phyloP scores from a whole-genome alignment of 2,329 filamentous ascomycete species.

The Trichoderma asperellum region DNA sequence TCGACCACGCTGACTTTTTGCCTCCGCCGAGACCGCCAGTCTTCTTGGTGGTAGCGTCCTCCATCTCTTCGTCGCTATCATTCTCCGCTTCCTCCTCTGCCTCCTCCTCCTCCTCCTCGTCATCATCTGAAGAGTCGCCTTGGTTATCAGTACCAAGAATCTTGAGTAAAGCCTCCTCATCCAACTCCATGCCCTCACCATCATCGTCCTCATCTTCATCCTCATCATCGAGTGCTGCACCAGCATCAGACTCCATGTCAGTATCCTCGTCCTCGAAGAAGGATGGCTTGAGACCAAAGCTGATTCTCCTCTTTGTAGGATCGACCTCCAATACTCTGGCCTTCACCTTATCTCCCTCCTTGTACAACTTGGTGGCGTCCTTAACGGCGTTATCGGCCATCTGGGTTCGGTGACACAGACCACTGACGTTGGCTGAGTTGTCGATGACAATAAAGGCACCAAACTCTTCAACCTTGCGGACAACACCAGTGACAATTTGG shows the following conservation, averaged over 20 bases:
- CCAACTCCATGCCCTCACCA: slow-evolving; percentile 55
- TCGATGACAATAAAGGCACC: slow-evolving; percentile 93
- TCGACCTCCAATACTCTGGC: slow-evolving; percentile 84
- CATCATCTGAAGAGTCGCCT: slow-evolving; percentile 46
- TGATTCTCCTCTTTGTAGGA: slow-evolving; percentile 74
- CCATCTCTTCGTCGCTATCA: slow-evolving; percentile 45
- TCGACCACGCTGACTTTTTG: slow-evolving; percentile 90
- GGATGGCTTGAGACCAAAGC: slow-evolving; percentile 89
- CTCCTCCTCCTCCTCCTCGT: slow-evolving; percentile 43
- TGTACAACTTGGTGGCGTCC: slow-evolving; percentile 88
- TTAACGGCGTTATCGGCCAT: slow-evolving; percentile 83
- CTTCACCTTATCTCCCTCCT: slow-evolving; percentile 90
- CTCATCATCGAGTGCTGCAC: slow-evolving; percentile 51
- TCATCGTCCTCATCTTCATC: slow-evolving; percentile 53
- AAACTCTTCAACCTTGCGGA: slow-evolving; percentile 92
- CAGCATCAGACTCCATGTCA: slow-evolving; percentile 53
- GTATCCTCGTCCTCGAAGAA: slow-evolving; percentile 72
- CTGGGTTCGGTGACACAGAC: slow-evolving; percentile 88
- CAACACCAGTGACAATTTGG: slow-evolving; percentile 83
- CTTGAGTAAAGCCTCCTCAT: slow-evolving; percentile 48
- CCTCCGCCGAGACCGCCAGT: slow-evolving; percentile 50
- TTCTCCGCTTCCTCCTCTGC: slow-evolving; percentile 44
- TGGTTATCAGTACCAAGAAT: slow-evolving; percentile 53
- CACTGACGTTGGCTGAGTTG: slow-evolving; percentile 84
- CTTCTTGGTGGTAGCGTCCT: slow-evolving; percentile 43